These are phyloP conservation scores for Nitzschia putrida DNA, from an alignment of 108 stramenopile species.

Conservation along the genomic window DNA sequence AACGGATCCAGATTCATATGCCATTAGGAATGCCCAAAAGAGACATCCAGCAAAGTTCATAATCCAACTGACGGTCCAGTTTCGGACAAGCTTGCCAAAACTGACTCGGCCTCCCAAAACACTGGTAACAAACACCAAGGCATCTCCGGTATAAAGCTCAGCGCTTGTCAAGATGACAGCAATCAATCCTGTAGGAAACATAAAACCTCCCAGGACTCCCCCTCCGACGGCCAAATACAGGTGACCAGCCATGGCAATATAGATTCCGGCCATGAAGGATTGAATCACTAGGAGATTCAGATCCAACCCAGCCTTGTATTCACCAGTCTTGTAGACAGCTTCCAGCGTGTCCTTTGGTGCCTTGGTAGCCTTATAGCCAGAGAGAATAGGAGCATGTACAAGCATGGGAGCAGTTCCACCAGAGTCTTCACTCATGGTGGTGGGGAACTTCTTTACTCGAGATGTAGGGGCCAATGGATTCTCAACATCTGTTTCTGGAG, in stretches of 20 bases:
- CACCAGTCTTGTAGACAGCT: conserved; percentile 40
- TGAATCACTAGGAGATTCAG: conserved; percentile 35
- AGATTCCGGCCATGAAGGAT: conserved; percentile 52
- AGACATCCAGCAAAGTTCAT: conserved; percentile 45
- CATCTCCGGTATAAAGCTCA: conserved; percentile 49
- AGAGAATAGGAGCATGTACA: conserved; percentile 1
- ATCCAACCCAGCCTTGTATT: conserved; percentile 44
- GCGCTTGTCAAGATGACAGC: conserved; percentile 45
- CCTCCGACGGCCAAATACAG: conserved; percentile 40
- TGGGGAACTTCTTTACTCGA: no score
- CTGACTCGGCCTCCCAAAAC: conserved; percentile 31
- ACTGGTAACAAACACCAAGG: conserved; percentile 39
- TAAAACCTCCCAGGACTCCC: conserved; percentile 34
- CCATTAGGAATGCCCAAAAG: conserved; percentile 35
- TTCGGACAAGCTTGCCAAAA: conserved; percentile 29
- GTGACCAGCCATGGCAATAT: conserved; percentile 47
- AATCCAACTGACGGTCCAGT: conserved; percentile 48
- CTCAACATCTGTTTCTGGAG: no score
- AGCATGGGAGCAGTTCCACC: not conserved
- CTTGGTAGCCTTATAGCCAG: conserved; percentile 38
- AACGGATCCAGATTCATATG: conserved; percentile 37
- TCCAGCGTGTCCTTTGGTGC: conserved; percentile 34
- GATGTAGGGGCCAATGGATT: no score
- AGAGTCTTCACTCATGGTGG: no score
- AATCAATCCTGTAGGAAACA: conserved; percentile 41